phyloP scores from a whole-genome alignment of 106 monocot species.

The Xerophyta viscosa region DNA sequence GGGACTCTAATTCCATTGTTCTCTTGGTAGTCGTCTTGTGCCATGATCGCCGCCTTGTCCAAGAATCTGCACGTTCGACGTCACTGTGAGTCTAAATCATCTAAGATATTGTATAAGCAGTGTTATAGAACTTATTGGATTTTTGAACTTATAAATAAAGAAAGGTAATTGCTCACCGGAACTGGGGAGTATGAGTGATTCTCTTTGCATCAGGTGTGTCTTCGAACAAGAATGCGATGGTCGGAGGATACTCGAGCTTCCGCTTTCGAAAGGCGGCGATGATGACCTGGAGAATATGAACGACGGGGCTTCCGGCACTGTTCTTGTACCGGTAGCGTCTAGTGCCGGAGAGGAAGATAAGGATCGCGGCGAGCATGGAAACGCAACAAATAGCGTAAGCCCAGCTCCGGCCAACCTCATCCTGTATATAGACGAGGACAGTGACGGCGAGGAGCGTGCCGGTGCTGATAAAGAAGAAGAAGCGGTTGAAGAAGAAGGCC shows the following conservation, averaged over 20 bases:
- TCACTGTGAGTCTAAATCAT: no score
- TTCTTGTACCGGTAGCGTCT: slow-evolving; percentile 61
- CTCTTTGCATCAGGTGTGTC: slow-evolving; percentile 18
- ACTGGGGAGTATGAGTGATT: slow-evolving; percentile 48
- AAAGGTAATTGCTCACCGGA: no score
- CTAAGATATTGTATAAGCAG: no score
- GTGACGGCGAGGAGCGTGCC: slow-evolving; percentile 62
- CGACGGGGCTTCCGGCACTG: slow-evolving; percentile 48
- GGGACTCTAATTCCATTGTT: background rate
- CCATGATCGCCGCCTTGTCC: slow-evolving; percentile 59
- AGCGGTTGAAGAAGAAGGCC: slow-evolving; percentile 60
- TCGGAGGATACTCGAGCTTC: slow-evolving; percentile 18
- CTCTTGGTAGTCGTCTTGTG: slow-evolving; percentile 22
- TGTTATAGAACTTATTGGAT: no score
- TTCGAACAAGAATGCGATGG: slow-evolving; percentile 27
- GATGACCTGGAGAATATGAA: slow-evolving; percentile 54
- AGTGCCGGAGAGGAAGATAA: slow-evolving; percentile 42
- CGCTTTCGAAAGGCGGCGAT: slow-evolving; percentile 41
- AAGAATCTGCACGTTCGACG: slow-evolving; percentile 47
- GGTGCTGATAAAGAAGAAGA: slow-evolving; percentile 70
- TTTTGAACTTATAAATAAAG: no score
- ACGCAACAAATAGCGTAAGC: slow-evolving; percentile 69
- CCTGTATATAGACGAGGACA: slow-evolving; percentile 68
- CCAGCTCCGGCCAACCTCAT: slow-evolving; percentile 62
- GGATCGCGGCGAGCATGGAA: slow-evolving; percentile 40